Evolutionary conservation across 768 basidiomycete genomes (phyloP).

Genomic region (Boletus patriciae): DNA sequence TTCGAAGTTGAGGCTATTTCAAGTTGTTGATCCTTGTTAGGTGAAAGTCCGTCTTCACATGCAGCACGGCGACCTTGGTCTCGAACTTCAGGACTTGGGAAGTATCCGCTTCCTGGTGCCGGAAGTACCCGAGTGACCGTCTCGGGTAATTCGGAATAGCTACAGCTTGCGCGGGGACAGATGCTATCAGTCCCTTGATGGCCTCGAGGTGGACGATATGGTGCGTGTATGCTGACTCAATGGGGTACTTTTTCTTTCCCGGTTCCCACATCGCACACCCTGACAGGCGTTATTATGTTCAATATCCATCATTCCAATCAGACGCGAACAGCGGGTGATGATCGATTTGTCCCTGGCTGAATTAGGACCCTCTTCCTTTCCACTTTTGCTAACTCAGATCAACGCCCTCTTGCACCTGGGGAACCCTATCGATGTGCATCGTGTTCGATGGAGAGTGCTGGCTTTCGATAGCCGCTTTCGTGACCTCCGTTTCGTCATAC

Average conservation of each 20-base stretch:
- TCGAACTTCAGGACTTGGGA: too few species aligned
- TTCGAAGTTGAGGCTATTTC: too few species aligned
- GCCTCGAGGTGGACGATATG: constrained; percentile 5
- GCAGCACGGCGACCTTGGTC: too few species aligned
- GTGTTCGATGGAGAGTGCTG: constrained; percentile 8
- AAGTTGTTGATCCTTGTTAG: too few species aligned
- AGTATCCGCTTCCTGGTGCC: not conserved
- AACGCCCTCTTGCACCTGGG: not conserved
- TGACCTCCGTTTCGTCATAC: not conserved
- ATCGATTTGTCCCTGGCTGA: not conserved
- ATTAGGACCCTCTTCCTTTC: constrained; percentile 2
- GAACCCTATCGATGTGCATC: constrained; percentile 18
- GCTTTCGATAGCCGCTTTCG: constrained; percentile 4
- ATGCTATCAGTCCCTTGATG: constrained; percentile 15
- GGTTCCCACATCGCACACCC: not conserved
- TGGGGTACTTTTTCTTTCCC: not conserved
- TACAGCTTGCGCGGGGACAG: too few species aligned
- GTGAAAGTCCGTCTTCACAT: too few species aligned
- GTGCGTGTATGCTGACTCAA: not conserved
- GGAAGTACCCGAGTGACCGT: not conserved
- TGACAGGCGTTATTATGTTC: not conserved
- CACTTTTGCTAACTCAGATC: constrained; percentile 8
- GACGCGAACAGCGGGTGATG: not conserved
- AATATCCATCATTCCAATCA: not conserved
- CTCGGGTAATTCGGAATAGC: not conserved